A percentile compares a stretch with the other conserved stretches of the same genome.
Conservation (phyloP, 768 basidiomycete genomes). For the Chalciporus piperatus region DNA sequence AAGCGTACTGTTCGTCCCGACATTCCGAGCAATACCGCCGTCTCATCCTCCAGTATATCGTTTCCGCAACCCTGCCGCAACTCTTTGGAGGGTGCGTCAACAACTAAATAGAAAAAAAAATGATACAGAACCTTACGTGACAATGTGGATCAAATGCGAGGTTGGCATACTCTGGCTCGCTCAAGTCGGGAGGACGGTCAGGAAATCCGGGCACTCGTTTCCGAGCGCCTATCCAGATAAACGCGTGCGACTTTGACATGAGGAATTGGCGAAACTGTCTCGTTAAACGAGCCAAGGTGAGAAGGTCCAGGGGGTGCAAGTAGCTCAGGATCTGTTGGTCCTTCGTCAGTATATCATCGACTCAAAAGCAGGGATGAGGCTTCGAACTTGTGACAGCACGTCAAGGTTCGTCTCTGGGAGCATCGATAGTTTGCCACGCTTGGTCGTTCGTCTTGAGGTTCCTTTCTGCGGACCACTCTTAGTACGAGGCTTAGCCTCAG, state of each 20-base stretch:
- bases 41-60: neutral
- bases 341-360: neutral
- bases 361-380: neutral
- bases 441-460: neutral
- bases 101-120: neutral
- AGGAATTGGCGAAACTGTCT: constrained; percentile 36
- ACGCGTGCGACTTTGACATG: constrained; percentile 25
- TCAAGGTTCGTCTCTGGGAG: constrained; percentile 30
- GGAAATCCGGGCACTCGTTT: too few species aligned
- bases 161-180: constrained; percentile 41
- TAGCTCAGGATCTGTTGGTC: constrained; percentile 35
- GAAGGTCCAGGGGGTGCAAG: constrained; percentile 38
- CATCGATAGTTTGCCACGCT: neutral
- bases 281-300: constrained; percentile 39
- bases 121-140: neutral
- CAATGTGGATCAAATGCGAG: constrained; percentile 33
- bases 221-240: constrained; percentile 21
- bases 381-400: neutral
- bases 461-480: too few species aligned
- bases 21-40: neutral
- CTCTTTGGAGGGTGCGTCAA: too few species aligned
- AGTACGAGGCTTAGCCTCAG: too few species aligned
- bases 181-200: constrained; percentile 39
- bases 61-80: neutral
- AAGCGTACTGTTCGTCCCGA: neutral